Conservation (phyloP, 805 yeast genomes). For the Metschnikowia amazonensis region DNA sequence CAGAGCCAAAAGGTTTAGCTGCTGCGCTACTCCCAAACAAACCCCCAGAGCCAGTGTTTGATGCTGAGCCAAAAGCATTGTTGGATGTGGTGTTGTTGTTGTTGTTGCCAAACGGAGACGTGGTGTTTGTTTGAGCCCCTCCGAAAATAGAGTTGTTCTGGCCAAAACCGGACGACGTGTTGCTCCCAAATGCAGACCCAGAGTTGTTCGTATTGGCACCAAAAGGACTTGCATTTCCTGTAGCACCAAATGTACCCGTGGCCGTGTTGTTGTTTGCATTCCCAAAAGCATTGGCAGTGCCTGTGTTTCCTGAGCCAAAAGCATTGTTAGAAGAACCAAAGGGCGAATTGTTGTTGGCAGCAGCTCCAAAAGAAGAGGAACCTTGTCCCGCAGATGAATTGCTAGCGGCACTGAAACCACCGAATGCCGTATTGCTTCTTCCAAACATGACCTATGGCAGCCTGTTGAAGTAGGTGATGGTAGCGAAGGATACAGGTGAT, state of each 20-base stretch:
- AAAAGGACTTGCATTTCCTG: constrained; percentile 7
- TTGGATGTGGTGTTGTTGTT: constrained; percentile 15
- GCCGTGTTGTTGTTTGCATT: constrained; percentile 10
- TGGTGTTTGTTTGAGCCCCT: constrained; percentile 6
- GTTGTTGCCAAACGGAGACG: constrained; percentile 20
- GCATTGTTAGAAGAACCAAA: constrained; percentile 16
- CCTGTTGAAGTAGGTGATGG: background rate
- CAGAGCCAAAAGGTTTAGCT: constrained; percentile 17
- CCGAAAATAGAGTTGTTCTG: constrained; percentile 29
- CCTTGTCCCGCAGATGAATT: constrained; percentile 5
- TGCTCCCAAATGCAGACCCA: constrained; percentile 39
- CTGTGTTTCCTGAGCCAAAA: constrained; percentile 19
- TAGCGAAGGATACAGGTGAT: background rate
- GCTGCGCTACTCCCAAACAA: constrained; percentile 15
- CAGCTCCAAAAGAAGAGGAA: constrained; percentile 15
- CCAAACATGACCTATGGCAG: constrained; percentile 41
- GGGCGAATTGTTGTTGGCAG: constrained; percentile 15
- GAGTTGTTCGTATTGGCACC: constrained; percentile 17
- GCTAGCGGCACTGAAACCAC: constrained; percentile 40
- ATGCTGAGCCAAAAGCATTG: constrained; percentile 17
- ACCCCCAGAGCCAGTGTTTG: constrained; percentile 9
- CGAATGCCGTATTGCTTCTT: constrained; percentile 47
- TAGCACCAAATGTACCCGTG: constrained; percentile 11
- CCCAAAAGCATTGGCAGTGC: constrained; percentile 32
- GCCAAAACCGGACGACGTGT: constrained; percentile 23